A percentile compares a stretch with the other conserved stretches of the same genome.
These are phyloP conservation scores for Bryoglossum gracile DNA, from an alignment of 495 filamentous ascomycete genomes.

Conservation along the genomic window DNA sequence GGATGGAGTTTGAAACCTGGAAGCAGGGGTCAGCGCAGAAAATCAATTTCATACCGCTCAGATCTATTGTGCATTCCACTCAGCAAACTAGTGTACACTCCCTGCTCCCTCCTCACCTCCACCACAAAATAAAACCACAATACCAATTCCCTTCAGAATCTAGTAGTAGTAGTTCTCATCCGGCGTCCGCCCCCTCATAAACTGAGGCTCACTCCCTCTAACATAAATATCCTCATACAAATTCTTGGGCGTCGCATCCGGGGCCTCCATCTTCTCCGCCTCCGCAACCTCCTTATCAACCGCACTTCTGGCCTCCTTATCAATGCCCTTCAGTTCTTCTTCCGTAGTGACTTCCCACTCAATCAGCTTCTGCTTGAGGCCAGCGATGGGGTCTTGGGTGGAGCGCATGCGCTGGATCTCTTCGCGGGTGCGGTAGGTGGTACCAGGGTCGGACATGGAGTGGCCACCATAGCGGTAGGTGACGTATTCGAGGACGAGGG, in stretches of 20 bases:
- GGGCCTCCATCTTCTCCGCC: conserved; percentile 78
- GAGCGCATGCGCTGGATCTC: conserved; percentile 99
- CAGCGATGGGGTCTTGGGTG: conserved; percentile 96
- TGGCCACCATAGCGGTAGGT: conserved; percentile 99
- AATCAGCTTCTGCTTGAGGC: conserved; percentile 93
- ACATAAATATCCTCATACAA: conserved; percentile 98
- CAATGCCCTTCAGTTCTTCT: conserved; percentile 93
- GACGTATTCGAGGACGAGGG: conserved; percentile 95
- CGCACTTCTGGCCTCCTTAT: conserved; percentile 77
- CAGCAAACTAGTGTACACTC: not conserved
- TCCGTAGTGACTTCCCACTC: conserved; percentile 89
- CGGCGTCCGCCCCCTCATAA: conserved; percentile 78
- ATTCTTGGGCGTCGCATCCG: conserved; percentile 68
- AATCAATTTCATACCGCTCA: too few relatives aligned
- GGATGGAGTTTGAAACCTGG: too few relatives aligned
- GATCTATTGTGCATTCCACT: too few relatives aligned
- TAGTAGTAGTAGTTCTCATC: conserved; percentile 94
- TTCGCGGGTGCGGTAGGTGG: conserved; percentile 97
- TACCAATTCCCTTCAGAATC: not conserved
- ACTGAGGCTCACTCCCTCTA: conserved; percentile 78
- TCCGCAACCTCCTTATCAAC: conserved; percentile 87
- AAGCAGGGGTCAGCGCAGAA: too few relatives aligned
- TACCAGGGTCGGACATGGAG: conserved; percentile 98
- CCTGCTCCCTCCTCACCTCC: not conserved
- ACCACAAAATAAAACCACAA: not conserved